These are phyloP conservation scores for Lipomyces anomalus DNA, from an alignment of 805 yeast genomes.

Conservation along the genomic window DNA sequence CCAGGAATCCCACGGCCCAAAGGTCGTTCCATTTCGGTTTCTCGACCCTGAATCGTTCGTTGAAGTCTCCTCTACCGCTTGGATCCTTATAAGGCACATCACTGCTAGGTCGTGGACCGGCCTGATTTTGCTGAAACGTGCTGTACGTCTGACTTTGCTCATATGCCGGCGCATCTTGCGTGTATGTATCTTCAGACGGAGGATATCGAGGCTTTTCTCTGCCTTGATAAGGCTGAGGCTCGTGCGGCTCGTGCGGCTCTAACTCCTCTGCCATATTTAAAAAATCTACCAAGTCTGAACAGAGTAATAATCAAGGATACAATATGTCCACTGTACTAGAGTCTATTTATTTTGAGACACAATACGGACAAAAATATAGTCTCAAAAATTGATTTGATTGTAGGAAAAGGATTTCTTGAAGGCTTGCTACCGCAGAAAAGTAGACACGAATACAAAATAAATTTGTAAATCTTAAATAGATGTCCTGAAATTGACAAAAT, in stretches of 20 bases:
- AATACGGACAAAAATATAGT: no score
- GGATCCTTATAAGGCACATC: constrained; percentile 3
- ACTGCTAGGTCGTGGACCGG: constrained; percentile 2
- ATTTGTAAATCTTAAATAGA: no score
- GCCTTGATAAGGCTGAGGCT: no score
- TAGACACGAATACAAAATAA: no score
- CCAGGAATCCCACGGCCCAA: constrained; percentile 58
- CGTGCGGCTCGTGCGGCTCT: constrained; percentile 3
- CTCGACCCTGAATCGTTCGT: constrained; percentile 61
- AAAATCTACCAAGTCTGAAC: background rate
- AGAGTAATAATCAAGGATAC: background rate
- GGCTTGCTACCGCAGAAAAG: no score
- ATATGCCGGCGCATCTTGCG: constrained; percentile 14
- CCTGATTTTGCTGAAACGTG: background rate
- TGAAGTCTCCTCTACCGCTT: constrained; percentile 45
- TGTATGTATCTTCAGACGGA: constrained; percentile 9
- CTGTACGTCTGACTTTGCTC: background rate
- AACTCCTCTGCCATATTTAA: background rate
- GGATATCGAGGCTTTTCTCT: constrained; percentile 12
- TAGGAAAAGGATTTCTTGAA: no score
- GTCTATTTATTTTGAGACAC: no score
- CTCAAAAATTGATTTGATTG: no score
- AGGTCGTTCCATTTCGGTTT: constrained; percentile 62
- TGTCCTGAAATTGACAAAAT: no score
- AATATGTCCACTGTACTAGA: background rate